A percentile compares a stretch with the other conserved stretches of the same genome.
These are phyloP conservation scores for Phellinidium pouzarii DNA, from an alignment of 1,284 basidiomycete genomes.

Conservation along the genomic window DNA sequence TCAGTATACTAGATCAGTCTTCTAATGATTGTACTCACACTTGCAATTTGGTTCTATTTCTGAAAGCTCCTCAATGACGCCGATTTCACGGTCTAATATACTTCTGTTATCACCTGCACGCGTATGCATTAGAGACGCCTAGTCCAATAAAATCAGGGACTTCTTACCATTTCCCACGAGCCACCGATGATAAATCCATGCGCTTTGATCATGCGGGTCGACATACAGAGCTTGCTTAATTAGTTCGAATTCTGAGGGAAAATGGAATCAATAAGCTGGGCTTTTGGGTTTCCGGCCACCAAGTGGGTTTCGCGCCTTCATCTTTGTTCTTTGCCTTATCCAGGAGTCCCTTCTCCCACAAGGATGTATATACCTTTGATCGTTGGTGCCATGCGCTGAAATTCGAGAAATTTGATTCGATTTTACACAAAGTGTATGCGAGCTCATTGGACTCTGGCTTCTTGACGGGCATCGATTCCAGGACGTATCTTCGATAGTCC, in stretches of 20 bases:
- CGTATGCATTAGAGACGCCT: neutral
- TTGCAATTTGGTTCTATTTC: slow-evolving; percentile 90
- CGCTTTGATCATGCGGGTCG: slow-evolving; percentile 92
- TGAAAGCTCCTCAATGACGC: slow-evolving; percentile 78
- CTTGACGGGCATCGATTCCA: slow-evolving; percentile 59
- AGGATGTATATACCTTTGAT: slow-evolving; percentile 67
- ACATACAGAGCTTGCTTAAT: slow-evolving; percentile 94
- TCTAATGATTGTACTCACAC: slow-evolving; percentile 49
- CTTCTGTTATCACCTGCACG: slow-evolving; percentile 45
- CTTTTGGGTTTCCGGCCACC: neutral
- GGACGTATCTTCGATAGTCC: slow-evolving; percentile 83
- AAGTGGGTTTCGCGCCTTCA: slow-evolving; percentile 42
- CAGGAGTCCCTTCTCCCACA: slow-evolving; percentile 59
- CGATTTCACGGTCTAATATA: slow-evolving; percentile 73
- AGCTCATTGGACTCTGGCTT: slow-evolving; percentile 57
- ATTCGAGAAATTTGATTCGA: slow-evolving; percentile 93
- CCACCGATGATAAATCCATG: slow-evolving; percentile 99
- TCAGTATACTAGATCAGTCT: neutral
- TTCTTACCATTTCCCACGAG: slow-evolving; percentile 69
- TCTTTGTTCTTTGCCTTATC: slow-evolving; percentile 51
- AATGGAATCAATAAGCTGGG: slow-evolving; percentile 4
- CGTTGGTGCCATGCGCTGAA: slow-evolving; percentile 99
- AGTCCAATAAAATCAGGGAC: neutral
- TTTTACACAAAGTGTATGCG: slow-evolving; percentile 82
- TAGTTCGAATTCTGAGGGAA: slow-evolving; percentile 75